These are phyloP conservation scores for Mycena kentingensis DNA, from an alignment of 768 basidiomycete genomes.

Conservation along the genomic window DNA sequence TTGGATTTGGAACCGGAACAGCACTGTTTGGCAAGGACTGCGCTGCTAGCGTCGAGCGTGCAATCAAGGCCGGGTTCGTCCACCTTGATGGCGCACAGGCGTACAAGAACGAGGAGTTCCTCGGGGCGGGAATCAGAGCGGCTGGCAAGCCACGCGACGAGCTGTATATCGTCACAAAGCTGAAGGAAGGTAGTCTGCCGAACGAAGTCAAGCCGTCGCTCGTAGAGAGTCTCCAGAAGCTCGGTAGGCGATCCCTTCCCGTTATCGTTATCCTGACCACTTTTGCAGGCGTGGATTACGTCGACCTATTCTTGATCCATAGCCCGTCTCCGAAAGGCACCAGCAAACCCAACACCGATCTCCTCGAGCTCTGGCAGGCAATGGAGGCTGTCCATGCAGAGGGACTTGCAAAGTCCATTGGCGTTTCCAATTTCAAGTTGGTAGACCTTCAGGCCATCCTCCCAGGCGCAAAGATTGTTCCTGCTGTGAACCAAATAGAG, in stretches of 20 bases:
- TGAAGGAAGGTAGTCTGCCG: constrained; percentile 42
- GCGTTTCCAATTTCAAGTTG: constrained; percentile 69
- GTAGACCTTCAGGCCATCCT: constrained; percentile 55
- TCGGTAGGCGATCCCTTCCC: constrained; percentile 28
- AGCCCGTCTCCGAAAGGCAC: constrained; percentile 34
- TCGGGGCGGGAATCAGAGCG: constrained; percentile 52
- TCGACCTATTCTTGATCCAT: constrained; percentile 71
- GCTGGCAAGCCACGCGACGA: constrained; percentile 54
- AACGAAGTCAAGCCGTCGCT: constrained; percentile 47
- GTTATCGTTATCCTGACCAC: background rate
- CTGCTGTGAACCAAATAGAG: constrained; percentile 75
- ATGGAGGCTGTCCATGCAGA: constrained; percentile 58
- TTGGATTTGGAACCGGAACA: constrained; percentile 66
- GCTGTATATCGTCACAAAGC: constrained; percentile 66
- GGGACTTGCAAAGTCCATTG: constrained; percentile 57
- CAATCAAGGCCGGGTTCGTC: constrained; percentile 57
- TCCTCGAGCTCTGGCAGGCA: constrained; percentile 57
- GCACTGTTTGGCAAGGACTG: constrained; percentile 51
- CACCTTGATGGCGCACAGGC: constrained; percentile 68
- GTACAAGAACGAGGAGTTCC: constrained; percentile 56
- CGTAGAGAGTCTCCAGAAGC: constrained; percentile 52
- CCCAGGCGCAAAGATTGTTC: constrained; percentile 51
- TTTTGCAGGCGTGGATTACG: constrained; percentile 41
- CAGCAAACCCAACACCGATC: constrained; percentile 43
- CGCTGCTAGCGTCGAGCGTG: constrained; percentile 39